Conservation (phyloP, 306 rosid genomes). For the Vigna radiata region DNA sequence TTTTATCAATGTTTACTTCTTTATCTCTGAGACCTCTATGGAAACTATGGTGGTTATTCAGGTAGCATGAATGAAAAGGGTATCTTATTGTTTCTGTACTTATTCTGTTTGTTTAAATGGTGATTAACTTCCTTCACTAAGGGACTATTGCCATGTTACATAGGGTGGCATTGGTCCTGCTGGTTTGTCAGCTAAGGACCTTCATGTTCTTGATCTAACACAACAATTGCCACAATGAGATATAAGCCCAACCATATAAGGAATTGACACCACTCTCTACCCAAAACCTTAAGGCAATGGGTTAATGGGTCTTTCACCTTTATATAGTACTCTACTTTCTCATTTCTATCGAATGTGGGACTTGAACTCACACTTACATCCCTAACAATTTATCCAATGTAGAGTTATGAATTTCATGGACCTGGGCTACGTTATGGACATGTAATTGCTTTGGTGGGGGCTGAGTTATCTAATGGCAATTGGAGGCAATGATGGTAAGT, state of each 20-base stretch:
- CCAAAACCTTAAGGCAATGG: too few species aligned
- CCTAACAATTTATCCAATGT: too few species aligned
- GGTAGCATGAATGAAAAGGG: slow-evolving; percentile 54
- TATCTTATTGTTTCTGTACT: slow-evolving; percentile 6
- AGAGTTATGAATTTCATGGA: too few species aligned
- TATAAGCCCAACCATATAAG: too few species aligned
- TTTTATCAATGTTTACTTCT: too few species aligned
- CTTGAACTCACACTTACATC: too few species aligned
- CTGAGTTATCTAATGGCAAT: slow-evolving; percentile 59
- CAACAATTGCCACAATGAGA: slow-evolving; percentile 94
- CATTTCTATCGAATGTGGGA: too few species aligned
- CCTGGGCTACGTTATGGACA: too few species aligned
- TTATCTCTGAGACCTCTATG: slow-evolving; percentile 37
- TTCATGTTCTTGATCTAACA: slow-evolving; percentile 99
- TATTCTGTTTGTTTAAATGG: slow-evolving; percentile 3
- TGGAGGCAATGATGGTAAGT: slow-evolving; percentile 55
- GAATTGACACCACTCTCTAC: too few species aligned
- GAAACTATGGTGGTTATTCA: slow-evolving; percentile 99
- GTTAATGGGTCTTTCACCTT: too few species aligned
- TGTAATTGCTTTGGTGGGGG: too few species aligned
- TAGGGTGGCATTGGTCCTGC: slow-evolving; percentile 39
- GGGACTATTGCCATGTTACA: slow-evolving; percentile 45
- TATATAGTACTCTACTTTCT: too few species aligned
- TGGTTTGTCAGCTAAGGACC: slow-evolving; percentile 98
- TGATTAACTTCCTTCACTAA: slow-evolving; percentile 30